Base-by-base conservation (phyloP, 495 filamentous ascomycete species). In the Cladorrhinum samala region DNA sequence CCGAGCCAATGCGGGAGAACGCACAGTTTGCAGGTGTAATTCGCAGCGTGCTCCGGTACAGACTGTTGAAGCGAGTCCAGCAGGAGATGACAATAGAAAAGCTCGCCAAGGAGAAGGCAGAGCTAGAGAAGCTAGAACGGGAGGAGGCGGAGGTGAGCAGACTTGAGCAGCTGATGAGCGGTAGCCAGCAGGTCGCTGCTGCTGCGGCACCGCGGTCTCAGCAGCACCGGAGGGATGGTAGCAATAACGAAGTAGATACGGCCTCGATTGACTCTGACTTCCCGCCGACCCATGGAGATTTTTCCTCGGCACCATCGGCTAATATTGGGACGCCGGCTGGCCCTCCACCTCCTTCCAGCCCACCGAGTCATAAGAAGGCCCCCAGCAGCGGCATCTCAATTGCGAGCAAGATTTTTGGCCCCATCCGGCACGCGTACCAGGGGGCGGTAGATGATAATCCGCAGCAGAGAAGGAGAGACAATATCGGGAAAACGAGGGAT, bases 11-110 rank as follows among this genome's bases (percentile, higher is more conserved):
- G 87, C 80, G 93, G 30, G 93, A 98, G 68, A 94, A 86, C 57
- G 93, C 93, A 14, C 93, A 98, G 62, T 97, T 98, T 64, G 93
- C 93, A 0, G 89, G 93, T 19, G 87, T 98, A 0, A 93, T 98
- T 9, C 82, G 93, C 16, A 86, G 73, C 49, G 91, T 97, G 20
- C 70, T 98, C 16, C 79, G 89, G 38, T 98, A 94, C 60, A 74
- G 93, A 8, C 84, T 96, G 2, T 69, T 97, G 38, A 98, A 98
- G 70, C 81, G 93, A 16, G 86, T 96, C 18, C 93, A 98, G 58
- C 88, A 97, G 66, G 93, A 98, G 54, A 95, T 96, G 91, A 96
- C 91, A 1, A 83, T 83, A 25, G 94, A 96, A 46, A 88, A 96
- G 60, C 72, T 98, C 8, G 72, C 80, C 6, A 90, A 90, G 70